Percentiles rank a stretch among this genome's conserved stretches.
Evolutionary conservation across 164 flowering plant species (phyloP).

Genomic region (Magnolia officinalis): DNA sequence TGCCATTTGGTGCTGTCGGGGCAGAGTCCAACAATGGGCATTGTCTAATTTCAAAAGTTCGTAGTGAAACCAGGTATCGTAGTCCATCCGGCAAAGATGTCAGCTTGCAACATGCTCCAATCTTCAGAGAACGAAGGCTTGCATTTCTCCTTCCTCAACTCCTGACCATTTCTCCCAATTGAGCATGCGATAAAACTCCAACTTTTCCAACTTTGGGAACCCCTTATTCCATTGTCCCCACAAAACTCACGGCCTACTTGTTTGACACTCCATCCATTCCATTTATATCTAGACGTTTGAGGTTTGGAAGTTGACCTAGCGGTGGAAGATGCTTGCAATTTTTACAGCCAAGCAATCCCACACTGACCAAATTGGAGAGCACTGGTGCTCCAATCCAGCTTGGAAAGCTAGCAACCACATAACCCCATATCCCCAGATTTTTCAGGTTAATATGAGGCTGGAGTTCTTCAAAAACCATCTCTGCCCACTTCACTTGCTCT

Average conservation of each 20-base stretch:
- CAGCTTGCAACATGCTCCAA: neutral
- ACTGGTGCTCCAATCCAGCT: constrained; percentile 25
- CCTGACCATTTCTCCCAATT: constrained; percentile 6
- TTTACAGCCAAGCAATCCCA: constrained; percentile 6
- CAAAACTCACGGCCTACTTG: constrained; percentile 7
- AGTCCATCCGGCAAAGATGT: neutral
- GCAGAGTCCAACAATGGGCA: neutral
- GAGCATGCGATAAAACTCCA: neutral
- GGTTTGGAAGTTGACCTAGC: constrained; percentile 13
- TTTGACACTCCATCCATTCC: neutral
- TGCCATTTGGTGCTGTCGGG: no score
- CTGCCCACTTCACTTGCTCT: neutral
- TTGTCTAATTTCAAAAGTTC: neutral
- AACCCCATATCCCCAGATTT: constrained; percentile 17
- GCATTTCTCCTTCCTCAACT: constrained; percentile 4
- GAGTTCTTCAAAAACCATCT: constrained; percentile 10
- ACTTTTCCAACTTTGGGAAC: neutral
- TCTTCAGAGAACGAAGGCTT: neutral
- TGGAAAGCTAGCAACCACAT: constrained; percentile 24
- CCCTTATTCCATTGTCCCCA: neutral
- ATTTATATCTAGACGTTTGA: constrained; percentile 1
- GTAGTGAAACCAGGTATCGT: neutral
- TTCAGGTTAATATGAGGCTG: constrained; percentile 26
- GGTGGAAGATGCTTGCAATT: constrained; percentile 18
- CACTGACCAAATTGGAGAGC: neutral